A percentile compares a stretch with the other conserved stretches of the same genome.
Evolutionary conservation across 1,284 basidiomycete species (phyloP).

Genomic region (Leccinum griseonigrum): DNA sequence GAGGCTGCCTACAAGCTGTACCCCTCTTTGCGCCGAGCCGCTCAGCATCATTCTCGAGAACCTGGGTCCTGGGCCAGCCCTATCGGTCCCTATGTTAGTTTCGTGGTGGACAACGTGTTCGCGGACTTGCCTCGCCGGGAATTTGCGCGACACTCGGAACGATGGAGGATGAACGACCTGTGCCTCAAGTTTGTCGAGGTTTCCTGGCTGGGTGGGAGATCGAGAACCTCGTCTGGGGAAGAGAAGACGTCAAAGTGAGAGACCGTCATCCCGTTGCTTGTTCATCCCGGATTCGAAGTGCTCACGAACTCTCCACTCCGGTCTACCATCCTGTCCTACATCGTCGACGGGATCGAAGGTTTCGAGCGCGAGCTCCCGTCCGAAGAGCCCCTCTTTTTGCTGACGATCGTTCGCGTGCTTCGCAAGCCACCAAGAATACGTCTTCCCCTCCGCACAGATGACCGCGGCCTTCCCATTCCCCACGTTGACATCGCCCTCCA

Average conservation of each 20-base stretch:
- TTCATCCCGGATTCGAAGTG: no score
- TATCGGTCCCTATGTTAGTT: constrained; percentile 78
- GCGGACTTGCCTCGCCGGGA: constrained; percentile 68
- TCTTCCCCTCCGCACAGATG: constrained; percentile 47
- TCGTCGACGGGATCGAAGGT: no score
- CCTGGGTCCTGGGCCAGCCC: constrained; percentile 56
- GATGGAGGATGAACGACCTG: constrained; percentile 86
- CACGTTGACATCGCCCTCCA: constrained; percentile 62
- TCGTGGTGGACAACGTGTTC: constrained; percentile 90
- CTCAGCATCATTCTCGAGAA: constrained; percentile 73
- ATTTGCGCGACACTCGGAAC: constrained; percentile 71
- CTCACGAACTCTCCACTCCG: no score
- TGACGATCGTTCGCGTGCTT: constrained; percentile 77
- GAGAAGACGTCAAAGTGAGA: no score
- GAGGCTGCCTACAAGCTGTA: constrained; percentile 80
- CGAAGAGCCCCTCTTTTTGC: constrained; percentile 68
- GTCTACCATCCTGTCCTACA: no score
- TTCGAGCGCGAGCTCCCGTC: constrained; percentile 24
- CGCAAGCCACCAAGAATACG: constrained; percentile 46
- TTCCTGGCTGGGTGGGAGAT: constrained; percentile 74
- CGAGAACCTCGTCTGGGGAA: no score
- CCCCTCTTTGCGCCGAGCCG: constrained; percentile 54
- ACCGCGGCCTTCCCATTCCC: constrained; percentile 62
- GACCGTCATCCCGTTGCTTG: no score
- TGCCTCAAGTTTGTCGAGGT: constrained; percentile 85